Evolutionary conservation across 257 asterid genomes (phyloP), one percentile per base, ranked within the genome.

Genomic region (Solanum medicagineum): DNA sequence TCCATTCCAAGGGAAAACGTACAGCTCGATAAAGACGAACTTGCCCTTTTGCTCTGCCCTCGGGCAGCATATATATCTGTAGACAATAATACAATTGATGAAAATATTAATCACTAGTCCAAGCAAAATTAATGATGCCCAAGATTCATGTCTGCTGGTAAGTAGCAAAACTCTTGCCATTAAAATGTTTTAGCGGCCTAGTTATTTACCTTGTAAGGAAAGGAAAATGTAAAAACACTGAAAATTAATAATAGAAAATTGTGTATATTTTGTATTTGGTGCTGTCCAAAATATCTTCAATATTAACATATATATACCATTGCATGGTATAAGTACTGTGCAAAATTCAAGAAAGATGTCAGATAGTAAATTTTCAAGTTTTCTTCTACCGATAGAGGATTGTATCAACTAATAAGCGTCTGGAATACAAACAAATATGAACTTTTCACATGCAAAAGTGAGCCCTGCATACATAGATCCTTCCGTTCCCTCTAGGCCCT

Each of bases 41-140:
- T 63, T 97, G 97, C 73, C 99, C 98, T 70, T 94, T 95, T 4
- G 71, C 92, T 83, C 95, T 91, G 73, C 98, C 91, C 88, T 97
- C 98, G 0, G 99, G 99, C 95, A 95, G 89, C 98, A 97, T 94
- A 84, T 95, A 97, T 89, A 97, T 92, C 99, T 97, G 93, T 24
- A 24, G 69, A 70, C 53, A 84, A 69, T 53, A 24, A 54, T 47
- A 82, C 45, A 79, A 79, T 79, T 79, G 49, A 79, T 79, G 26
- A 79, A 16, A 79, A 9, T 29, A 53, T 79, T 10, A 79, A 51
- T 53, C 65, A 53, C 49, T 79, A 9, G 65, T 26, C 65, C 59
- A 74, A 74, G 60, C 6, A 74, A 45, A 74, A 45, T 7, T 22
- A 74, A 74, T 47, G 15, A 36, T 45, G 51, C 10, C 80, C 53